Evolutionary conservation across 495 filamentous ascomycete species (phyloP), one percentile per base, ranked within the genome.

Genomic region (Trypethelium eluteriae): DNA sequence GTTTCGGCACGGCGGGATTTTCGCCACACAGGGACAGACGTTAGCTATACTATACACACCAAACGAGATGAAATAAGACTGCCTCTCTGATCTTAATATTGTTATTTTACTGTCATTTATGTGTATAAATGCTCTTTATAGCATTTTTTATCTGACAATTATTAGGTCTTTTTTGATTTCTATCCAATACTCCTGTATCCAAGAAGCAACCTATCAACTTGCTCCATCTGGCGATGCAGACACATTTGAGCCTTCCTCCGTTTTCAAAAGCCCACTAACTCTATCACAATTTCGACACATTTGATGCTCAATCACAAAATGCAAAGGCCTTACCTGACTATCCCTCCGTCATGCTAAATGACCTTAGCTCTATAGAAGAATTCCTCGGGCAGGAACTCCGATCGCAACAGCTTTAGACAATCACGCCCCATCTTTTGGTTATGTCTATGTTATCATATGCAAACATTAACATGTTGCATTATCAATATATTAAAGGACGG

Each of bases 401-500:
- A 46, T 32, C 64, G 32, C 32, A 57, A 3, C 38, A 65, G n/a
- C 65, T 67, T 32, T 74, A 75, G 64, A 16, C 66, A 68, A 4
- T 66, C 35, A 25, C 32, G 41, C 63, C 68, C 35, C 4, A 65
- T 11, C 72, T 81, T 9, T 80, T 75, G 78, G 68, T 76, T 9
- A 65, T 80, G 32, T 69, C 77, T 11, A 77, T 67, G 9, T 68
- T 70, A 18, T 53, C 63, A 11, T 64, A 68, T 38, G 64, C 63
- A 2, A 74, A 79, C 59, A 75, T 78, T 50, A 73, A 63, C 9
- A 47, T 79, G 2, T 74, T 85, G 6, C 74, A 81, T 62, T 68
- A 70, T 25, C 81, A 85, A 66, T 41, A 38, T 9, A 71, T 82
- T 2, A 73, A 74, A 38, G 75, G 76, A 12, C 81, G 84, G 1